phyloP scores from a whole-genome alignment of 495 filamentous ascomycete genomes.

The Penicillium longicatenatum region DNA sequence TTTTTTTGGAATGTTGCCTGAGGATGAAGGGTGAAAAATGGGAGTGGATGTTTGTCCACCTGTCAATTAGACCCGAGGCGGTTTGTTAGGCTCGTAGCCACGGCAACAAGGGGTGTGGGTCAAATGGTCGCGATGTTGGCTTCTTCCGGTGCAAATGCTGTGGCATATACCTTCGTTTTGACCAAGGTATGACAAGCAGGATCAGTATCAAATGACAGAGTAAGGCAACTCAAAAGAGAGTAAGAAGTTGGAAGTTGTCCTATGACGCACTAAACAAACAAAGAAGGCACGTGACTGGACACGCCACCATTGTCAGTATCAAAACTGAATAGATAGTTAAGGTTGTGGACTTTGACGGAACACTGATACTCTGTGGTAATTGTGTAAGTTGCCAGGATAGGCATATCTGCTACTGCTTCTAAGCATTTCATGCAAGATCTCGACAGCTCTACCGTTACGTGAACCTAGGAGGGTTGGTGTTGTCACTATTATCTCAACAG shows the following conservation, averaged over 20 bases:
- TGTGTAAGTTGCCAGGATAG: too few species aligned
- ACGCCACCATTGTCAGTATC: background rate
- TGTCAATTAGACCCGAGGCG: constrained; percentile 28
- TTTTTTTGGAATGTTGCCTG: constrained; percentile 22
- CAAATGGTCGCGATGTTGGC: constrained; percentile 1
- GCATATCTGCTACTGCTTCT: too few species aligned
- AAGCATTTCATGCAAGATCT: too few species aligned
- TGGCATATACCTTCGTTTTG: background rate
- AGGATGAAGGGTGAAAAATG: constrained; percentile 15
- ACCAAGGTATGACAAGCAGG: background rate
- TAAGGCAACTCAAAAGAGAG: background rate
- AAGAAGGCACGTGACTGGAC: constrained; percentile 4
- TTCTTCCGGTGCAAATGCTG: background rate
- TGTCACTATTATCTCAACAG: too few species aligned
- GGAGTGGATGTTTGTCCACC: constrained; percentile 28
- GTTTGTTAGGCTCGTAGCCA: constrained; percentile 36
- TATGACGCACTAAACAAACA: constrained; percentile 12
- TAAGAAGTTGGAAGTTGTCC: constrained; percentile 1
- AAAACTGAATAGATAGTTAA: background rate
- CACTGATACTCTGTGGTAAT: too few species aligned
- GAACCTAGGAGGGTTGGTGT: too few species aligned
- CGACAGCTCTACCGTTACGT: too few species aligned
- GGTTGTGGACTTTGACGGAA: too few species aligned
- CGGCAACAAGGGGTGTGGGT: constrained; percentile 38
- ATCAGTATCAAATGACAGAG: background rate